phyloP scores from a whole-genome alignment of 345 rosid species.

The Mallotus nudiflorus region DNA sequence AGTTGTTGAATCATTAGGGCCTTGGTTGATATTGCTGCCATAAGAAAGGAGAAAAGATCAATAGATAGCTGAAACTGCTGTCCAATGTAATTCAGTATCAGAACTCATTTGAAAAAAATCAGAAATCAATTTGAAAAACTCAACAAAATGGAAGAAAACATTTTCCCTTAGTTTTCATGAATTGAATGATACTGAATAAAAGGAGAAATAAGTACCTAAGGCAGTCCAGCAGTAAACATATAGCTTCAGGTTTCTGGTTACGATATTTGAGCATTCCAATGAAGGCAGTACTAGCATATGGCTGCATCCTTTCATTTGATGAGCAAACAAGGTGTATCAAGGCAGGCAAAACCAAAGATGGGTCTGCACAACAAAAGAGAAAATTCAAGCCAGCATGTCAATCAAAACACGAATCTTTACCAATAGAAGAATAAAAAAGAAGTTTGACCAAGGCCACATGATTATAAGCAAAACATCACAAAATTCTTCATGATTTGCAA shows the following conservation, averaged over 20 bases:
- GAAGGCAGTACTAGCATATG: constrained; percentile 53
- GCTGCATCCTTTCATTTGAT: constrained; percentile 43
- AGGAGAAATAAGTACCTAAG: constrained; percentile 55
- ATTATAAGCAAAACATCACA: too few relatives aligned
- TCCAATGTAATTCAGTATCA: background rate
- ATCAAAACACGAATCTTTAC: constrained; percentile 9
- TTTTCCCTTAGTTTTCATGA: background rate
- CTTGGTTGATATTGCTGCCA: constrained; percentile 52
- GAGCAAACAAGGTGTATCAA: constrained; percentile 56
- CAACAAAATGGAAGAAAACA: constrained; percentile 1
- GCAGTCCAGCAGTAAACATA: constrained; percentile 71
- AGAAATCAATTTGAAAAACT: constrained; percentile 1
- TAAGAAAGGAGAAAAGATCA: constrained; percentile 7
- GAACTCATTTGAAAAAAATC: constrained; percentile 3
- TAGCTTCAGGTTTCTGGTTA: constrained; percentile 57
- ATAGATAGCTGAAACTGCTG: constrained; percentile 7
- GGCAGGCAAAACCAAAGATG: constrained; percentile 61
- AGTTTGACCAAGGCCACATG: too few relatives aligned
- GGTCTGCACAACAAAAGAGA: constrained; percentile 51
- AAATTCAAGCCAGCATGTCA: constrained; percentile 8
- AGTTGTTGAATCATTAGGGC: constrained; percentile 40
- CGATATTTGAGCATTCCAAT: constrained; percentile 60
- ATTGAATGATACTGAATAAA: background rate
- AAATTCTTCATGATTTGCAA: background rate
- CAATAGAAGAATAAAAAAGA: too few relatives aligned